Conservation (phyloP, 768 basidiomycete species). For the Lactarius psammicola region DNA sequence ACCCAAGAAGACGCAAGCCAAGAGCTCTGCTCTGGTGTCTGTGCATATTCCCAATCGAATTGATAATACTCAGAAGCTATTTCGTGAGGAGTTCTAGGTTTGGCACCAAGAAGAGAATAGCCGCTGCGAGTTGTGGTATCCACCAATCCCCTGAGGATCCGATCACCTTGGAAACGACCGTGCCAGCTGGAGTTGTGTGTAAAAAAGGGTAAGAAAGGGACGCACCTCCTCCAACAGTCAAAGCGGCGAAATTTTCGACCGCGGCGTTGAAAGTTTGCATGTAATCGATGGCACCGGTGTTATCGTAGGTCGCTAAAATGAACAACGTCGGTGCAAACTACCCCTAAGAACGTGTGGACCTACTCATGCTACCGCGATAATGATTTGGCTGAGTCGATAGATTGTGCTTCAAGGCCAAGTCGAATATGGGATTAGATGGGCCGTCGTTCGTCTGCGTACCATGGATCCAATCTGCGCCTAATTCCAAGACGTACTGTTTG, state of each 20-base stretch:
- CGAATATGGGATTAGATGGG: slow-evolving; percentile 58
- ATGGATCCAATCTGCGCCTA: slow-evolving; percentile 60
- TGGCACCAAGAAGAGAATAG: slow-evolving; percentile 50
- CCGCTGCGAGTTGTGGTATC: slow-evolving; percentile 55
- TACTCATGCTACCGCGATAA: slow-evolving; percentile 44
- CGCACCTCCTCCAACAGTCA: slow-evolving; percentile 49
- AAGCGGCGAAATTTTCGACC: slow-evolving; percentile 40
- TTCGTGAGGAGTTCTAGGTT: slow-evolving; percentile 46
- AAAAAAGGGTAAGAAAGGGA: background rate
- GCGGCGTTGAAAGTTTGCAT: slow-evolving; percentile 45
- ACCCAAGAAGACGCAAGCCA: slow-evolving; percentile 67
- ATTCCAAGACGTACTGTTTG: slow-evolving; percentile 48
- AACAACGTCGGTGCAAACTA: background rate
- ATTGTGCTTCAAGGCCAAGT: slow-evolving; percentile 54
- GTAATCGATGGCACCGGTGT: slow-evolving; percentile 49
- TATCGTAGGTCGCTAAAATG: slow-evolving; percentile 51
- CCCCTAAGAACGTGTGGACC: slow-evolving; percentile 28
- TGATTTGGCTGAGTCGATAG: slow-evolving; percentile 47
- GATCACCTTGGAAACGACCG: slow-evolving; percentile 38
- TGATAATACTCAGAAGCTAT: slow-evolving; percentile 55
- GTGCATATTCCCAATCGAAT: slow-evolving; percentile 50
- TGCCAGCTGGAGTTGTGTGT: background rate
- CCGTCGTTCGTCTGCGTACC: slow-evolving; percentile 49
- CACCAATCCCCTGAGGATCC: slow-evolving; percentile 47
- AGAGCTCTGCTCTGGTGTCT: slow-evolving; percentile 62